Evolutionary conservation across 176 grass and related monocot species (phyloP).

Genomic region (Carex parvula): DNA sequence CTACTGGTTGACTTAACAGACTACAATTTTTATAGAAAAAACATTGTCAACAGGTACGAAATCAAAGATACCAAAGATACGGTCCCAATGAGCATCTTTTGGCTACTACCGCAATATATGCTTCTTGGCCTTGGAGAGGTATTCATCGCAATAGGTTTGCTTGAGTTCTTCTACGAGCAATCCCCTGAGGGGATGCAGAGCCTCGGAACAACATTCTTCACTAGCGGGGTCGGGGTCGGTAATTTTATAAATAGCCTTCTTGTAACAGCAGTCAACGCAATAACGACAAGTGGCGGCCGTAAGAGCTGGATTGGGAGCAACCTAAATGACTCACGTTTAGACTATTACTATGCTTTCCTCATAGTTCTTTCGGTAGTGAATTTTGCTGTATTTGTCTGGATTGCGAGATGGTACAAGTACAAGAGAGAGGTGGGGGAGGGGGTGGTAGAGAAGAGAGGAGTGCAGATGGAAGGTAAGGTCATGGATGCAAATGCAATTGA

Average conservation of each 20-base stretch:
- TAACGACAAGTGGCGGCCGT: slow-evolving; percentile 16
- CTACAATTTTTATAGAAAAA: background rate
- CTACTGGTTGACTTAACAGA: background rate
- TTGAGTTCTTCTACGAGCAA: slow-evolving; percentile 86
- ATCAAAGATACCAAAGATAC: slow-evolving; percentile 2
- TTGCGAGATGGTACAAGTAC: slow-evolving; percentile 48
- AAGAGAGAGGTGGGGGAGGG: slow-evolving; percentile 42
- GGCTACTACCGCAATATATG: slow-evolving; percentile 74
- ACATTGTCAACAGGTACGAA: background rate
- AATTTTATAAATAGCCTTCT: slow-evolving; percentile 82
- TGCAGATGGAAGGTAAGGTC: slow-evolving; percentile 32
- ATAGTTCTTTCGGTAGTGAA: slow-evolving; percentile 44
- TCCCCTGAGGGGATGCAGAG: slow-evolving; percentile 70
- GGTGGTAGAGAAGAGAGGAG: background rate
- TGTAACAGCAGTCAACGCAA: slow-evolving; percentile 42
- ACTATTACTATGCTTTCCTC: slow-evolving; percentile 68
- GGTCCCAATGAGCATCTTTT: slow-evolving; percentile 73
- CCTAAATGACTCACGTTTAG: slow-evolving; percentile 60
- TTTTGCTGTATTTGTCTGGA: slow-evolving; percentile 44
- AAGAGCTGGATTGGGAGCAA: slow-evolving; percentile 75
- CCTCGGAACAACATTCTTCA: slow-evolving; percentile 71
- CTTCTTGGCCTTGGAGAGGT: slow-evolving; percentile 65
- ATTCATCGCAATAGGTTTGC: slow-evolving; percentile 62
- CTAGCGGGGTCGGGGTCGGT: slow-evolving; percentile 50
- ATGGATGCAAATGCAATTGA: slow-evolving; percentile 18